These are phyloP conservation scores for Backusella liffmaniae DNA, from an alignment of 192 early-diverging fungal genomes.

Conservation along the genomic window DNA sequence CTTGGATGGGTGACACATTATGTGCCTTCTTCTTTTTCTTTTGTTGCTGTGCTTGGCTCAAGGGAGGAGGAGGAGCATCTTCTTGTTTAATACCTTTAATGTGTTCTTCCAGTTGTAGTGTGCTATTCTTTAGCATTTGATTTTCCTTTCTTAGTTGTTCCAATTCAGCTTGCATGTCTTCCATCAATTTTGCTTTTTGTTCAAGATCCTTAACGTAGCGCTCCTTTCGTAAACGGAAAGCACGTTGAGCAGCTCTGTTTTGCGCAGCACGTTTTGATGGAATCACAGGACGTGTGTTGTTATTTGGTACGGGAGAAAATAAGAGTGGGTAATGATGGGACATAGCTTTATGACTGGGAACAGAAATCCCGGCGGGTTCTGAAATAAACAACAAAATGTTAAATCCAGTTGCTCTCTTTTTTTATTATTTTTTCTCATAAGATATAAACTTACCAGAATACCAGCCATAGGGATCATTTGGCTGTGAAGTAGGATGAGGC, in stretches of 20 bases:
- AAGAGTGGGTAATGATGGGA: constrained; percentile 8
- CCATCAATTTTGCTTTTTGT: constrained; percentile 63
- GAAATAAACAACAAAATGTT: not conserved
- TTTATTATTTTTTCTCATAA: not conserved
- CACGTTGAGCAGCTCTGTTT: constrained; percentile 87
- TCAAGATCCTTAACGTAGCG: constrained; percentile 81
- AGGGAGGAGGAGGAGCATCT: not conserved
- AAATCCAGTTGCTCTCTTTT: not conserved
- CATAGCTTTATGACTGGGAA: constrained; percentile 2
- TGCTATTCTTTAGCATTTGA: constrained; percentile 7
- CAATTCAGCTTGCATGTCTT: constrained; percentile 30
- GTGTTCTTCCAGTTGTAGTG: constrained; percentile 9
- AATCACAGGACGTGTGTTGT: constrained; percentile 1
- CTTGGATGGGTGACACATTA: not conserved
- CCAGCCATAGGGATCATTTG: constrained; percentile 7
- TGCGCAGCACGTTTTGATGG: constrained; percentile 80
- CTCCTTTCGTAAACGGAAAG: constrained; percentile 85
- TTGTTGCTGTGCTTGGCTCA: not conserved
- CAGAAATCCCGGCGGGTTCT: constrained; percentile 9
- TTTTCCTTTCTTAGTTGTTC: constrained; percentile 30
- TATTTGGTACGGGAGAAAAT: not conserved
- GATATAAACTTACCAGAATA: constrained; percentile 10
- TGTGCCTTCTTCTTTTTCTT: not conserved
- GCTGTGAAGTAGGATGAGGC: not conserved
- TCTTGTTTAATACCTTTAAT: not conserved